A percentile compares a stretch with the other conserved stretches of the same genome.
These are phyloP conservation scores for Candida krabiensis DNA, from an alignment of 805 yeast species.

Conservation along the genomic window DNA sequence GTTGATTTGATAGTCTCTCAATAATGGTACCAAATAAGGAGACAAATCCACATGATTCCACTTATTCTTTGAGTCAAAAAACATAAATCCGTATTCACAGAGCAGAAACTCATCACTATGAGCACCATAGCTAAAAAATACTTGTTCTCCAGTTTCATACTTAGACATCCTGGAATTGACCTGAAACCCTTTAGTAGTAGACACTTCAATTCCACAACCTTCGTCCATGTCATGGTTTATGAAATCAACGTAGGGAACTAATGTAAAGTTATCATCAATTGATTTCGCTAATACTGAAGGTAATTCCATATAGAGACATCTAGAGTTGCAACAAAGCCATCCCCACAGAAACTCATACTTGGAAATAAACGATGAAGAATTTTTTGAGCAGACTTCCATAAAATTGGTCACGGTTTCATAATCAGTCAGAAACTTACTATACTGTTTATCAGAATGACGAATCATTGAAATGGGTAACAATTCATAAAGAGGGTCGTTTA, in stretches of 20 bases:
- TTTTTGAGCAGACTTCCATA: slow-evolving; percentile 10
- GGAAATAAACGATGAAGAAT: slow-evolving; percentile 10
- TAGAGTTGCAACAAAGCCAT: slow-evolving; percentile 87
- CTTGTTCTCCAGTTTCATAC: slow-evolving; percentile 48
- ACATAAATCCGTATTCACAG: slow-evolving; percentile 83
- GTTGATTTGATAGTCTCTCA: slow-evolving; percentile 38
- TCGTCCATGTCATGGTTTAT: slow-evolving; percentile 65
- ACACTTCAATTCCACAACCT: slow-evolving; percentile 52
- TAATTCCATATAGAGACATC: slow-evolving; percentile 80
- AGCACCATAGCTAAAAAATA: slow-evolving; percentile 80
- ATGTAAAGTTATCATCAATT: slow-evolving; percentile 68
- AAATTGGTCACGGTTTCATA: slow-evolving; percentile 35
- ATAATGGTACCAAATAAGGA: slow-evolving; percentile 35
- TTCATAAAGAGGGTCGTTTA: slow-evolving; percentile 31
- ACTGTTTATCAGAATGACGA: slow-evolving; percentile 42
- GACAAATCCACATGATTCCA: slow-evolving; percentile 76
- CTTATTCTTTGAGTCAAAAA: slow-evolving; percentile 41
- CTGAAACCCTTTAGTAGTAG: slow-evolving; percentile 47
- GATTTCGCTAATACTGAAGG: slow-evolving; percentile 43
- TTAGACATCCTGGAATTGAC: slow-evolving; percentile 40
- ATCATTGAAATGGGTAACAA: slow-evolving; percentile 46
- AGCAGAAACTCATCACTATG: slow-evolving; percentile 81
- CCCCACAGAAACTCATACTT: slow-evolving; percentile 53
- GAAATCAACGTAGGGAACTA: slow-evolving; percentile 91
- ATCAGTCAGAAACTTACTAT: slow-evolving; percentile 45